phyloP scores from a whole-genome alignment of 2,329 filamentous ascomycete species.

The Trichoderma gracile region DNA sequence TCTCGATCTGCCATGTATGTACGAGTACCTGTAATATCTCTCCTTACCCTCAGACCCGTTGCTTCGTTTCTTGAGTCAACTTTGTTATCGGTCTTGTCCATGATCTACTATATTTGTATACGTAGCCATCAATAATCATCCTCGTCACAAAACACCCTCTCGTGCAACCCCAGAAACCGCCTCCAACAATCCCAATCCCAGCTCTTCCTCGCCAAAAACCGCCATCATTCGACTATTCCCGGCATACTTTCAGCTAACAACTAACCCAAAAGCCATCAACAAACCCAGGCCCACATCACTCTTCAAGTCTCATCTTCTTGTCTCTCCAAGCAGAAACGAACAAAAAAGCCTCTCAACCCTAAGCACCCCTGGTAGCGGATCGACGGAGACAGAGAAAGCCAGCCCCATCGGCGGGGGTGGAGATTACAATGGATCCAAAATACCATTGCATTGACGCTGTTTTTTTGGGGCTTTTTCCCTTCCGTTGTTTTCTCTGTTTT shows the following conservation, averaged over 20 bases:
- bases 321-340: background rate
- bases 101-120: no score
- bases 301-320: background rate
- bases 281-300: background rate
- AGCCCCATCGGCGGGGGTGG: conserved; percentile 21
- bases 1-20: background rate
- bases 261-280: background rate
- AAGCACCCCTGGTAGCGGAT: conserved; percentile 17
- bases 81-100: background rate
- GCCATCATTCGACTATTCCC: background rate
- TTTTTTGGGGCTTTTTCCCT: background rate
- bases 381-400: background rate
- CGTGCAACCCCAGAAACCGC: background rate
- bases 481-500: background rate
- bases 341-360: conserved; percentile 1
- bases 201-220: background rate
- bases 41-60: no score
- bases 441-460: background rate
- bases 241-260: conserved; percentile 11
- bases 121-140: conserved; percentile 5
- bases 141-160: background rate
- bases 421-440: background rate
- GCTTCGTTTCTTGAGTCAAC: background rate
- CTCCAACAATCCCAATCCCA: background rate
- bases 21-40: background rate